These are phyloP conservation scores for Quercus aquifolioides DNA, from an alignment of 306 rosid genomes.

Conservation along the genomic window DNA sequence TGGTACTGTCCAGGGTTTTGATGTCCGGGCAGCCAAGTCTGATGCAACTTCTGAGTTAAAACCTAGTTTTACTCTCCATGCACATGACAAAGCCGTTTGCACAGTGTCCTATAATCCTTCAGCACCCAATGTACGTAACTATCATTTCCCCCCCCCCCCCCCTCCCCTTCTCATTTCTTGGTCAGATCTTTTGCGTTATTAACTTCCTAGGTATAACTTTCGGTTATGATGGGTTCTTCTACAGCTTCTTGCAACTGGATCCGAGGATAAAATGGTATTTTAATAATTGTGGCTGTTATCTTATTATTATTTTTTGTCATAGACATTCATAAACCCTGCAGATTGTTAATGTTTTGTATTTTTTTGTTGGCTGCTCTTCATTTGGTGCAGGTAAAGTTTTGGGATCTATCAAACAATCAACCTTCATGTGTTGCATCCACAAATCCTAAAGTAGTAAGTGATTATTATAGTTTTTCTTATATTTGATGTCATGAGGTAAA, in stretches of 20 bases:
- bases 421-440: conserved; percentile 69
- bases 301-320: background rate
- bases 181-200: conserved; percentile 8
- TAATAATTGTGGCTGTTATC: conserved; percentile 3
- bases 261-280: conserved; percentile 77
- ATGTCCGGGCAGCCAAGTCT: conserved; percentile 65
- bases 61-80: conserved; percentile 83
- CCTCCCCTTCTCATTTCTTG: background rate
- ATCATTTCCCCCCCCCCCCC: background rate
- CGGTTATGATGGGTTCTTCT: conserved; percentile 8
- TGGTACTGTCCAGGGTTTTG: conserved; percentile 78
- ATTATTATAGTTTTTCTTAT: background rate
- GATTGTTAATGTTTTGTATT: conserved; percentile 7
- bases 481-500: background rate
- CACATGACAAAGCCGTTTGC: conserved; percentile 81
- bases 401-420: conserved; percentile 90
- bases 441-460: conserved; percentile 61
- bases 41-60: conserved; percentile 44
- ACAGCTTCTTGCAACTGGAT: conserved; percentile 94
- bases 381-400: conserved; percentile 69
- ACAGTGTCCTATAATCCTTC: conserved; percentile 64
- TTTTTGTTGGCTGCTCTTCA: conserved; percentile 9
- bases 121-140: conserved; percentile 64
- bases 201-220: conserved; percentile 22
- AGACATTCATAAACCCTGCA: background rate